Base-by-base conservation (phyloP, 495 filamentous ascomycete genomes). In the Baudoinia panamericana region DNA sequence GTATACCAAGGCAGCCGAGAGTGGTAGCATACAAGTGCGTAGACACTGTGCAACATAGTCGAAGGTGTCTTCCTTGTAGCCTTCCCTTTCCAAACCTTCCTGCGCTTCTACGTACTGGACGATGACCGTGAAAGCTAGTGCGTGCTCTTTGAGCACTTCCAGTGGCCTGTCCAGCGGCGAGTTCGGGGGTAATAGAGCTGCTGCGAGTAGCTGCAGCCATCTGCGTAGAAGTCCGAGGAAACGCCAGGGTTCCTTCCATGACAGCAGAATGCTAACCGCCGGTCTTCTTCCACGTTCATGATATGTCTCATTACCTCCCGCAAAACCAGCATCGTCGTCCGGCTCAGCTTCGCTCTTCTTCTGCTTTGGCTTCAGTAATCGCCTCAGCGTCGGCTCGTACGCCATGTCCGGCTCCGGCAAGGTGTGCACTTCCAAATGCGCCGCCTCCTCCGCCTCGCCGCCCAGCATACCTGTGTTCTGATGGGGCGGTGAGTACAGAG, bases 11-110 rank as follows among this genome's bases (percentile, higher is more conserved):
- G 41, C 44, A 16, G 43, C 43, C 5, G 30, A 39, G 26, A 44
- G 43, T 17, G 41, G 51, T 18, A 51, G 45, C 13, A 51, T 5
- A 20, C 37, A 36, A 7, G 52, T 54, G 2, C 52, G 48, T 30
- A 54, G 16, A 27, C 35, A 48, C 21, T 54, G 52, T 39, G 49
- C 38, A 24, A 52, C 39, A 35, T 53, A 52, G 41, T 54, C 52
- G 36, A 54, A 54, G 1, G 16, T 35, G 10, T 54, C 48, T 22
- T 54, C 52, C 26, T 41, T 43, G 32, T 50, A 54, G 26, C 27
- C 28, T 15, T 54, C 51, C 19, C 51, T 16, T 34, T 51, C 47
- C 30, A 54, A 33, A 5, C 2, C 32, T 19, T 51, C 48, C 29
- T 51, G 48, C 10, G 36, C 43, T 42, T 51, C 48, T 5, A 39